Conservation (phyloP, 2,329 filamentous ascomycete species). For the Scleromitrula shiraiana region DNA sequence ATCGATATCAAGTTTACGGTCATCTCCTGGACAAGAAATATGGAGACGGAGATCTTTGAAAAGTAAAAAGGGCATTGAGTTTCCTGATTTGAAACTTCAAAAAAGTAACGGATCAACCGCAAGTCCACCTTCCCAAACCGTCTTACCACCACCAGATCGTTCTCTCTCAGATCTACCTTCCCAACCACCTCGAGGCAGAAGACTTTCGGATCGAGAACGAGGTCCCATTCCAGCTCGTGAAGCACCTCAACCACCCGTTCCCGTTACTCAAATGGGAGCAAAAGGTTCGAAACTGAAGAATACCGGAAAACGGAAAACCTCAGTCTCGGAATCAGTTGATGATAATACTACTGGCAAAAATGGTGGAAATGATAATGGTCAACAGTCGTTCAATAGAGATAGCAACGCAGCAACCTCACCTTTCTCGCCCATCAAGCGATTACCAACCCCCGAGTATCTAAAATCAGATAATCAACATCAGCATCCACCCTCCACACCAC, state of each 20-base stretch:
- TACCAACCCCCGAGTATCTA: constrained; percentile 23
- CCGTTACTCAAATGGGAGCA: constrained; percentile 21
- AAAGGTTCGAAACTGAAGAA: constrained; percentile 26
- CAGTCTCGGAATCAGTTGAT: constrained; percentile 12
- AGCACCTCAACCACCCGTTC: constrained; percentile 24
- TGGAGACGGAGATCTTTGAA: constrained; percentile 26
- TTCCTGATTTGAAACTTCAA: constrained; percentile 26
- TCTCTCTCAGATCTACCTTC: constrained; percentile 14
- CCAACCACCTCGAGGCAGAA: constrained; percentile 14
- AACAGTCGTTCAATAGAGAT: background rate
- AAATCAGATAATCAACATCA: constrained; percentile 14
- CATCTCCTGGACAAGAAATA: constrained; percentile 21
- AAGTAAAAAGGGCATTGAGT: constrained; percentile 21
- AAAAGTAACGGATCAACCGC: constrained; percentile 29
- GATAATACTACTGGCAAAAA: background rate
- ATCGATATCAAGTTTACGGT: constrained; percentile 14
- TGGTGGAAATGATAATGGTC: background rate
- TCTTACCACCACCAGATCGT: constrained; percentile 13
- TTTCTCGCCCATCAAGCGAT: constrained; percentile 8
- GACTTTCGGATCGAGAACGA: constrained; percentile 17
- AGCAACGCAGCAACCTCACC: background rate
- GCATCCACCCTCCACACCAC: constrained; percentile 12
- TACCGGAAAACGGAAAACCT: constrained; percentile 18
- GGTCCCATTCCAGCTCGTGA: constrained; percentile 24
- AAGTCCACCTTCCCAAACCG: constrained; percentile 18